These are phyloP conservation scores for Agrocybe praecox DNA, from an alignment of 768 basidiomycete species.

Conservation along the genomic window DNA sequence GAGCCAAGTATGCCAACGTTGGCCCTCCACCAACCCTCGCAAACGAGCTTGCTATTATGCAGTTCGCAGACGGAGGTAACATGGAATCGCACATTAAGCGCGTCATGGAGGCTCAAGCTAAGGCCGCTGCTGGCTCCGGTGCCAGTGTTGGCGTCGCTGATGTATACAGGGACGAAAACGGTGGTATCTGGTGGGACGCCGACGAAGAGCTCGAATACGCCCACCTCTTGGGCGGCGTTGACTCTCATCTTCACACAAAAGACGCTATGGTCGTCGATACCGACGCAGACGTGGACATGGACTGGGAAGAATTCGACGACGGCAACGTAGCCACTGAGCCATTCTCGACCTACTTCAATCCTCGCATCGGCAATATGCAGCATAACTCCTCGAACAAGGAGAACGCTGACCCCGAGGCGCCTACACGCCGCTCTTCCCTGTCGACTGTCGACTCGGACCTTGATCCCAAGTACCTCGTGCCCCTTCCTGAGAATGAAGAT, in stretches of 20 bases:
- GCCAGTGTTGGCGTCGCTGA: conserved; percentile 41
- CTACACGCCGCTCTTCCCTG: conserved; percentile 24
- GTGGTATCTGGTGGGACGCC: conserved; percentile 71
- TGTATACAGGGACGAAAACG: conserved; percentile 61
- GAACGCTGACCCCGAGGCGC: conserved; percentile 10
- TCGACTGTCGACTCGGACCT: conserved; percentile 59
- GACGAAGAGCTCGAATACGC: conserved; percentile 74
- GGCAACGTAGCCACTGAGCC: conserved; percentile 10
- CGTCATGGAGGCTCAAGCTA: conserved; percentile 57
- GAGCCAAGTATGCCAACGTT: conserved; percentile 46
- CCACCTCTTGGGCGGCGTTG: conserved; percentile 52
- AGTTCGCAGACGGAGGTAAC: conserved; percentile 66
- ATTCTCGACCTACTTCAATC: neutral
- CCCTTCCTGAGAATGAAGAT: conserved; percentile 30
- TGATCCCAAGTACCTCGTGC: conserved; percentile 49
- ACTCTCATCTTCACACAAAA: conserved; percentile 18
- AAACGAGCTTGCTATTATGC: conserved; percentile 70
- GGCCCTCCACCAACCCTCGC: conserved; percentile 55
- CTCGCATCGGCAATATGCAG: neutral
- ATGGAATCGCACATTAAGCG: conserved; percentile 56
- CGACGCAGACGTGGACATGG: conserved; percentile 8
- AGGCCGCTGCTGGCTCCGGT: conserved; percentile 33
- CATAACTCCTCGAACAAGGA: conserved; percentile 10
- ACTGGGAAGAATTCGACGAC: conserved; percentile 25
- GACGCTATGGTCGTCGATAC: neutral